These are phyloP conservation scores for Heracleum sosnowskyi DNA, from an alignment of 129 eudicot genomes.

Conservation along the genomic window DNA sequence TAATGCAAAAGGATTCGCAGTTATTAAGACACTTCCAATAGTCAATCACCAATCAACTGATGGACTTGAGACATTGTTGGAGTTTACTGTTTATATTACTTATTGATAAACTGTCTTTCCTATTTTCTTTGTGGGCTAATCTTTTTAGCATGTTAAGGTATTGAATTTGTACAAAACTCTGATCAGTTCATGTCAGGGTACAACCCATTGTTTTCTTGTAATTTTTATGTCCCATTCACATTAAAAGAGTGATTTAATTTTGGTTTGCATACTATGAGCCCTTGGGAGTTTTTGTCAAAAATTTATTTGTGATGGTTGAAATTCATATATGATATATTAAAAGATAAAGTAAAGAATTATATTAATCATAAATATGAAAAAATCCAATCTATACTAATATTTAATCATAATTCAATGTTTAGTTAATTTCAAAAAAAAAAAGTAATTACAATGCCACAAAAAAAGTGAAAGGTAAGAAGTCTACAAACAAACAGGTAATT, in stretches of 20 bases:
- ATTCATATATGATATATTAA: no score
- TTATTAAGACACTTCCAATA: conserved; percentile 43
- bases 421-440: no score
- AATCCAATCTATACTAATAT: no score
- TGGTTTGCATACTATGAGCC: no score
- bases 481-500: no score
- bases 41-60: conserved; percentile 46
- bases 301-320: no score
- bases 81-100: conserved; percentile 56
- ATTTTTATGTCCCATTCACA: background rate
- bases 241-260: background rate
- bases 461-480: no score
- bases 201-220: background rate
- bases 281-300: no score
- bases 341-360: no score
- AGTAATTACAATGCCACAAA: no score
- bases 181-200: background rate
- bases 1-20: conserved; percentile 65
- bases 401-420: no score
- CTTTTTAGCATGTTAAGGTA: background rate
- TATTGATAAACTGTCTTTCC: conserved; percentile 17
- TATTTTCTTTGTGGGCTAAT: background rate
- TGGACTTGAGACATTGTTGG: conserved; percentile 62
- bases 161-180: conserved; percentile 3
- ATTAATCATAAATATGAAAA: no score